Base-by-base conservation (phyloP, 257 asterid genomes). In the Fraxinus pennsylvanica region DNA sequence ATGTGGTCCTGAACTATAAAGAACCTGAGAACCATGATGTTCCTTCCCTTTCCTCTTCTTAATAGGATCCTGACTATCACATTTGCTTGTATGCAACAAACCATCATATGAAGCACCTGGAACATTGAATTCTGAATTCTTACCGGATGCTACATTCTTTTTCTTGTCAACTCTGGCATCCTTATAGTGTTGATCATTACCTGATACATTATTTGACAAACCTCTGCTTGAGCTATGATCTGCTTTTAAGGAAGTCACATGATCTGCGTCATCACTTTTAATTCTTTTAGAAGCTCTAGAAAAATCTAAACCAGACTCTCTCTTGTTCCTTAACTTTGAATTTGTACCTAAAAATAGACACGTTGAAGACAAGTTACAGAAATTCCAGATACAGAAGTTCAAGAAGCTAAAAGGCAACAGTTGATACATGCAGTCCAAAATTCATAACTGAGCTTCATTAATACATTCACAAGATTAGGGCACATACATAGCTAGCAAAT, bases 11-110 rank as follows among this genome's bases (percentile, higher is more conserved):
- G 82, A 75, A 75, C 80, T 77, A 32, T 82, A 63, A 25, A 27
- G 35, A 63, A 63, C 35, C 35, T 3, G 82, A 74, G 87, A 75
- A 72, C 77, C 76, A 77, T 69, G 83, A 77, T 47, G 66, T 32
- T 76, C 95, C 73, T 85, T 87, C 43, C 84, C 67, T 81, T 87
- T 96, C 82, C 95, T 84, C 92, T 89, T 96, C 88, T 83, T 87
- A 75, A 52, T 25, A 65, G 86, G 66, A 76, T 84, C 92, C 71
- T 86, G 86, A 67, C 81, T 84, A 72, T 88, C 91, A 77, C 63
- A 69, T 80, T 89, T 90, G 76, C 78, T 82, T 59, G 84, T 79
- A 71, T 52, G 80, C 73, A 82, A 76, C 74, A 84, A 83, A 80
- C 81, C 87, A 80, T 88, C 85, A 68, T 84, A 90, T 74, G 88